phyloP scores from a whole-genome alignment of 345 rosid genomes.

The Sapria himalayana region DNA sequence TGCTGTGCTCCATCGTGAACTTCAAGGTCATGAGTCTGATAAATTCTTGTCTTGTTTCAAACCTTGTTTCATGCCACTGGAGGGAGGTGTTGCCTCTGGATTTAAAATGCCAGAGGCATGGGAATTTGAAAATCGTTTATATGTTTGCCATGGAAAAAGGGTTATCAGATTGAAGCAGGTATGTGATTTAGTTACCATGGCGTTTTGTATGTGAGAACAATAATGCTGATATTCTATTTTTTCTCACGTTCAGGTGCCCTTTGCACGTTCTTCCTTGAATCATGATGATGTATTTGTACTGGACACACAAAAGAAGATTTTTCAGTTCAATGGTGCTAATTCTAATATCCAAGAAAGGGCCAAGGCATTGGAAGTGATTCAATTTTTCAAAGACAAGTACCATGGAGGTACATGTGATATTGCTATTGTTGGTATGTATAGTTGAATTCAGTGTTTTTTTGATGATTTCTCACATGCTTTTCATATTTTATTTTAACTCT shows the following conservation, averaged over 20 bases:
- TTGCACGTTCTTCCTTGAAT: conserved; percentile 82
- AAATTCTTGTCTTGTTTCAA: conserved; percentile 91
- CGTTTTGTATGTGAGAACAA: too few relatives aligned
- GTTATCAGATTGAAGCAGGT: conserved; percentile 93
- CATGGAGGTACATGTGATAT: conserved; percentile 64
- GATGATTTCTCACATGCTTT: background rate
- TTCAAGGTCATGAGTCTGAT: conserved; percentile 96
- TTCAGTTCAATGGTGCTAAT: conserved; percentile 95
- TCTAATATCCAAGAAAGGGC: conserved; percentile 97
- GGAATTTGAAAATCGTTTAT: conserved; percentile 69
- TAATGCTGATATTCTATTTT: too few relatives aligned
- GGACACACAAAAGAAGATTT: conserved; percentile 64
- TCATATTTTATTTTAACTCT: background rate
- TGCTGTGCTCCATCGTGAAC: conserved; percentile 91
- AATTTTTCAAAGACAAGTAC: conserved; percentile 74
- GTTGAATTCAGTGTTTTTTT: conserved; percentile 6
- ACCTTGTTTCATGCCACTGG: conserved; percentile 89
- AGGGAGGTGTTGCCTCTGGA: conserved; percentile 96
- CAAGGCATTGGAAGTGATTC: conserved; percentile 87
- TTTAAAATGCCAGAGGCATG: conserved; percentile 70
- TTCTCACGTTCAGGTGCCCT: conserved; percentile 53
- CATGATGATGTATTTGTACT: conserved; percentile 96
- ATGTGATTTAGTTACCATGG: conserved; percentile 4
- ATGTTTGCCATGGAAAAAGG: conserved; percentile 81
- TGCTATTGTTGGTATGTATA: conserved; percentile 64